phyloP scores from a whole-genome alignment of 129 eudicot genomes.

The Tanacetum coccineum region DNA sequence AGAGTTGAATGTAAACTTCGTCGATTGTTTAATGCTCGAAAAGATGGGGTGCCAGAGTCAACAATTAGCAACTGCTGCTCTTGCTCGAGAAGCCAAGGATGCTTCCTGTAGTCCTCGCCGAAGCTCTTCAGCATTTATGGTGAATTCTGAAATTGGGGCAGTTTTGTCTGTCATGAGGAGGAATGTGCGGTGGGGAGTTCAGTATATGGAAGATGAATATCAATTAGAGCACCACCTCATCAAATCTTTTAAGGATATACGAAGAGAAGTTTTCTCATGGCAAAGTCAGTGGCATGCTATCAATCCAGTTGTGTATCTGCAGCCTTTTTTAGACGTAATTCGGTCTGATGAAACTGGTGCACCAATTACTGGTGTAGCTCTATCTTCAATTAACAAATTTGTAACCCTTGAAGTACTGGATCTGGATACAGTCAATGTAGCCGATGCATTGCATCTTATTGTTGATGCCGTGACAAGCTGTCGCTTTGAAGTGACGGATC shows the following conservation, averaged over 20 bases:
- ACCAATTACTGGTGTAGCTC: conserved; percentile 60
- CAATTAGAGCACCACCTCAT: conserved; percentile 48
- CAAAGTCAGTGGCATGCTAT: conserved; percentile 31
- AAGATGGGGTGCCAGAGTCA: conserved; percentile 42
- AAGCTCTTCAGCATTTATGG: conserved; percentile 63
- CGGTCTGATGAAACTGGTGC: conserved; percentile 65
- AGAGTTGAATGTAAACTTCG: conserved; percentile 20
- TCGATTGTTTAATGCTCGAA: conserved; percentile 14
- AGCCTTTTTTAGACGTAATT: conserved; percentile 52
- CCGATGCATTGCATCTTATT: conserved; percentile 41
- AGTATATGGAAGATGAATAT: conserved; percentile 46
- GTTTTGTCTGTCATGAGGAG: conserved; percentile 88
- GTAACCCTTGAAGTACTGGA: conserved; percentile 43
- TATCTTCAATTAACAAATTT: conserved; percentile 54
- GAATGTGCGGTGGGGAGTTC: conserved; percentile 90
- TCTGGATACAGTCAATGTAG: conserved; percentile 39
- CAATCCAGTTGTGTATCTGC: conserved; percentile 45
- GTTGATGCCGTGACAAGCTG: conserved; percentile 62
- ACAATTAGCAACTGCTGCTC: conserved; percentile 26
- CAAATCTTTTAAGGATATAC: conserved; percentile 43
- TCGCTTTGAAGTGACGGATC: conserved; percentile 68
- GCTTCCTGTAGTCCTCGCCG: conserved; percentile 31
- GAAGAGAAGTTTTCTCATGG: conserved; percentile 51
- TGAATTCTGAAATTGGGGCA: conserved; percentile 78
- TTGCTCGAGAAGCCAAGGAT: conserved; percentile 29